Evolutionary conservation across 139 green algal genomes (phyloP).

Genomic region (Gonium pectorale): DNA sequence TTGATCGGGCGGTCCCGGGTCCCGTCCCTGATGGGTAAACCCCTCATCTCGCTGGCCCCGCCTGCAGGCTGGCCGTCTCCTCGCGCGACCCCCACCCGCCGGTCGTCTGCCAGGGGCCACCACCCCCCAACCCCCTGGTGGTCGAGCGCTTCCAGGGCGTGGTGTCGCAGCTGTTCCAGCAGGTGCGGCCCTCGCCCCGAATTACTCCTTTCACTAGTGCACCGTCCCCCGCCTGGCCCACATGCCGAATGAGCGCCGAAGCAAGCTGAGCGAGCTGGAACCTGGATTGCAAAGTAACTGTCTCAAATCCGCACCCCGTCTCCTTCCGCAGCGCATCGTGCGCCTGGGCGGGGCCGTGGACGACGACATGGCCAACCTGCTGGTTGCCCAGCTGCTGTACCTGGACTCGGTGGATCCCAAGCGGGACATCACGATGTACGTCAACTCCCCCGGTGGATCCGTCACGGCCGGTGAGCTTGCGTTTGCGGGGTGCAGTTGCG

Average conservation of each 20-base stretch:
- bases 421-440: slow-evolving; percentile 97
- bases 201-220: too few species aligned
- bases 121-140: slow-evolving; percentile 88
- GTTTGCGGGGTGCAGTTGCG: too few species aligned
- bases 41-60: too few species aligned
- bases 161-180: slow-evolving; percentile 97
- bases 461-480: slow-evolving; percentile 89
- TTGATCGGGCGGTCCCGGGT: too few species aligned
- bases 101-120: slow-evolving; percentile 64
- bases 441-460: slow-evolving; percentile 98
- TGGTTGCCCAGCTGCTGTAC: slow-evolving; percentile 98
- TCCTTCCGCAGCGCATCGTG: slow-evolving; percentile 93
- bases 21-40: too few species aligned
- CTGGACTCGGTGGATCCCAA: slow-evolving; percentile 88
- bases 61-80: slow-evolving; percentile 58
- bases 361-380: slow-evolving; percentile 99
- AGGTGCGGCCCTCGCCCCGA: slow-evolving; percentile 79
- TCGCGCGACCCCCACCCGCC: slow-evolving; percentile 55
- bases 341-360: slow-evolving; percentile 97
- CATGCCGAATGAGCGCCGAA: too few species aligned
- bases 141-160: slow-evolving; percentile 98
- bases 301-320: too few species aligned
- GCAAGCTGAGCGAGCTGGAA: too few species aligned
- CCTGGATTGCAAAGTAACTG: too few species aligned
- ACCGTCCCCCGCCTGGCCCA: too few species aligned